These are phyloP conservation scores for Cutaneotrichosporon mucoides DNA, from an alignment of 1,284 basidiomycete genomes.

Conservation along the genomic window DNA sequence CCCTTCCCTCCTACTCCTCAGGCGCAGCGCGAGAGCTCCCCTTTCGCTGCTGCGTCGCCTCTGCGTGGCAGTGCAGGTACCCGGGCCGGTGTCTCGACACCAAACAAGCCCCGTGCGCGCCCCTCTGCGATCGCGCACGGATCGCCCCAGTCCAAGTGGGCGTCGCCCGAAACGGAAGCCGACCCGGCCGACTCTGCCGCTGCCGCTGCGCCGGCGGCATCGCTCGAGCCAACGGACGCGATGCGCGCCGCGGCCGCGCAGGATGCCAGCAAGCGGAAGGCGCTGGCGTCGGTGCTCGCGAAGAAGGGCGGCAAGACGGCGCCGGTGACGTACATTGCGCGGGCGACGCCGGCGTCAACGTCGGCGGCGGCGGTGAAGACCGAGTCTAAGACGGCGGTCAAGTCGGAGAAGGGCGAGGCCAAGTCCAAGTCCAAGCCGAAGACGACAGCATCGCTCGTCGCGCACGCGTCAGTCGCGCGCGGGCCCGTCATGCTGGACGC, in stretches of 20 bases:
- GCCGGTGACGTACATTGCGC: conserved; percentile 8
- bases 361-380: neutral
- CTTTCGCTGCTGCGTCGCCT: too few relatives aligned
- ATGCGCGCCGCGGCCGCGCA: conserved; percentile 6
- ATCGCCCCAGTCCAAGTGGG: neutral
- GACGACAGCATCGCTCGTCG: conserved; percentile 7
- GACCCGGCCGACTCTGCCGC: neutral
- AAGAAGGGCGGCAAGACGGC: neutral
- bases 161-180: neutral
- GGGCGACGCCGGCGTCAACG: neutral
- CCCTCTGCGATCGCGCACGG: conserved; percentile 1
- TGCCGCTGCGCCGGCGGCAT: neutral
- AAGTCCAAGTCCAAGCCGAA: neutral
- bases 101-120: neutral
- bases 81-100: neutral
- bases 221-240: conserved; percentile 14
- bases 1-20: conserved; percentile 4
- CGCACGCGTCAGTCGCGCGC: conserved; percentile 17
- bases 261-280: conserved; percentile 1
- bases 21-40: neutral
- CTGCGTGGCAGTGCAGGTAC: neutral
- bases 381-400: too few relatives aligned
- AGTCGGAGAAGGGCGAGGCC: too few relatives aligned
- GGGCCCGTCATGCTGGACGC: conserved; percentile 18
- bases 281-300: neutral